Percentiles rank a stretch among this genome's conserved stretches.
These are phyloP conservation scores for Schizochytrium sp. DNA, from an alignment of 108 stramenopile genomes.

Conservation along the genomic window DNA sequence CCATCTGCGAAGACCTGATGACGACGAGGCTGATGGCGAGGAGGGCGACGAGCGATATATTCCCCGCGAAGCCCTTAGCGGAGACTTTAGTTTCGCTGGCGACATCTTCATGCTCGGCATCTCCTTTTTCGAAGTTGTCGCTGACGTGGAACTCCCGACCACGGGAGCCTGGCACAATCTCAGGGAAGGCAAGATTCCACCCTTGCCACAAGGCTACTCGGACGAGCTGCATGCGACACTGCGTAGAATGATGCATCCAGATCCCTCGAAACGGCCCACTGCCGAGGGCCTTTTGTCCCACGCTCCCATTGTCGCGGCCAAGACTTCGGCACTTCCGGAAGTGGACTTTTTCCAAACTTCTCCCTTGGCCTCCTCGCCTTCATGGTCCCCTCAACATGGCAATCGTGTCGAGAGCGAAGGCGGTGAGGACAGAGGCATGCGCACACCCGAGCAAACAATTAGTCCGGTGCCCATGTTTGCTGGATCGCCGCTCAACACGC, in stretches of 20 bases:
- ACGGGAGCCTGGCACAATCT: neutral
- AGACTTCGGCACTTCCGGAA: neutral
- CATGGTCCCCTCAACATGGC: neutral
- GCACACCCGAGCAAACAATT: neutral
- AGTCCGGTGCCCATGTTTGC: neutral
- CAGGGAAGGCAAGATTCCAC: neutral
- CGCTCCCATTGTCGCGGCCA: neutral
- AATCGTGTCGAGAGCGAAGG: neutral
- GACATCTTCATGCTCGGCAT: slow-evolving; percentile 4
- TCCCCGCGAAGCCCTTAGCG: neutral
- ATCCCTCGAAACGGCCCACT: neutral
- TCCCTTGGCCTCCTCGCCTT: neutral
- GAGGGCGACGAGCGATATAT: neutral
- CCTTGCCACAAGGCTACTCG: neutral
- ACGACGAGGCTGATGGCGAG: neutral
- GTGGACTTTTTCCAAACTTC: neutral
- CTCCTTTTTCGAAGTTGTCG: neutral
- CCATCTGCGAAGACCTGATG: neutral
- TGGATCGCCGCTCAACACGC: neutral
- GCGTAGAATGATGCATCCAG: neutral
- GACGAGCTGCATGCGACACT: neutral
- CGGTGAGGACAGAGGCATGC: neutral
- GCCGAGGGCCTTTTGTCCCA: neutral
- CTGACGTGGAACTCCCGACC: neutral
- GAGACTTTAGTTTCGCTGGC: neutral